These are phyloP conservation scores for Geotrichum carabidarum DNA, from an alignment of 1,139 yeast genomes.

Conservation along the genomic window DNA sequence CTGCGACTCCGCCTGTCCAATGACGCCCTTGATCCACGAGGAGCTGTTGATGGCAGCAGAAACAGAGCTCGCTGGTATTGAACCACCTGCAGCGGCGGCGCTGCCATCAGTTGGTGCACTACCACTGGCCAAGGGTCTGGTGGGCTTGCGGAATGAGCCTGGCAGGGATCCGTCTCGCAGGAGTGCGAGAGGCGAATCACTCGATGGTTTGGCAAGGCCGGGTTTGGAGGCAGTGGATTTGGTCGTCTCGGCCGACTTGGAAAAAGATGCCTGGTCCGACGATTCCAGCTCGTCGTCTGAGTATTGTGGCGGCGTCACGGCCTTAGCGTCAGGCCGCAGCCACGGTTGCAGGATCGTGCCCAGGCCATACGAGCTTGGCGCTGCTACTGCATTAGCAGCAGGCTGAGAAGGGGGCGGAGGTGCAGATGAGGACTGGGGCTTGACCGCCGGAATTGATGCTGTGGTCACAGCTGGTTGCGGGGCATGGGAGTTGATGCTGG, in stretches of 20 bases:
- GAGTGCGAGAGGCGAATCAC: not conserved
- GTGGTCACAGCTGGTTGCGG: constrained; percentile 1
- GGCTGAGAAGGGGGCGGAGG: not conserved
- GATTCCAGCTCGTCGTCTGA: not conserved
- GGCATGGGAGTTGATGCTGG: constrained; percentile 22
- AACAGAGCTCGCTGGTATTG: not conserved
- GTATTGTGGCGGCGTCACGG: not conserved
- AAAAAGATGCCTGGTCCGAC: not conserved
- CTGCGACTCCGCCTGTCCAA: constrained; percentile 16
- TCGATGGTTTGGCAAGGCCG: not conserved
- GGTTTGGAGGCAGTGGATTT: not conserved
- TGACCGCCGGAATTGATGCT: not conserved
- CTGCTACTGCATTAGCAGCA: not conserved
- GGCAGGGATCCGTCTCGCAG: no score
- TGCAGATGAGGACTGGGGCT: not conserved
- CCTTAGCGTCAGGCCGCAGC: constrained; percentile 14
- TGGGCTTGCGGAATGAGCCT: no score
- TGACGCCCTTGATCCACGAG: constrained; percentile 18
- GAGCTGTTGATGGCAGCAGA: constrained; percentile 5
- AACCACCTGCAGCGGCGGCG: no score
- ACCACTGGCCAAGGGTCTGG: no score
- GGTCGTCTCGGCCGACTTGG: no score
- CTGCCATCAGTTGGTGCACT: no score
- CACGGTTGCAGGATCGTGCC: constrained; percentile 18
- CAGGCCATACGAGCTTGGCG: constrained; percentile 12